A percentile compares a stretch with the other conserved stretches of the same genome.
Conservation (phyloP, 306 rosid genomes). For the Begonia fuchsioides region DNA sequence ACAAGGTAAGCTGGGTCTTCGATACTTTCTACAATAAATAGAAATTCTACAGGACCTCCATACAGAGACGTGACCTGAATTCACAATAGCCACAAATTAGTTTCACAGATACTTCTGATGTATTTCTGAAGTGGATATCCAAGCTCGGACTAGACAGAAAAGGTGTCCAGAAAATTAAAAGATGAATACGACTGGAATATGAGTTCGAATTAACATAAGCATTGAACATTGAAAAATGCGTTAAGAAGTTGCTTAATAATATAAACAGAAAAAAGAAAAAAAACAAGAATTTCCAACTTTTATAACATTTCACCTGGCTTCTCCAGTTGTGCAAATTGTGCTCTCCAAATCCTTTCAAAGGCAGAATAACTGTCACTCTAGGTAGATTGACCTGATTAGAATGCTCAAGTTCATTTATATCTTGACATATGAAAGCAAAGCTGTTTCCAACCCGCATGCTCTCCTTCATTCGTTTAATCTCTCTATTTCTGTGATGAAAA, state of each 20-base stretch:
- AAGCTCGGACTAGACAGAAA: too few relatives aligned
- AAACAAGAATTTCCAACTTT: not conserved
- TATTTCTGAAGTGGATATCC: too few relatives aligned
- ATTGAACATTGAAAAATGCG: too few relatives aligned
- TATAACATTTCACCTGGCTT: constrained; percentile 52
- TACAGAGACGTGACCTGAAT: constrained; percentile 84
- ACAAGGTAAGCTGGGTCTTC: constrained; percentile 80
- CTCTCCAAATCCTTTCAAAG: constrained; percentile 95
- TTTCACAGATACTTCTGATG: too few relatives aligned
- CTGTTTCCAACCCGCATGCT: constrained; percentile 41
- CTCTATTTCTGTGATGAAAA: constrained; percentile 48
- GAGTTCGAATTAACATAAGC: too few relatives aligned
- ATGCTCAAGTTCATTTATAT: constrained; percentile 79
- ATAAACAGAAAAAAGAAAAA: not conserved
- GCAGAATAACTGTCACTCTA: constrained; percentile 75
- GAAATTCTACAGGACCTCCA: constrained; percentile 89
- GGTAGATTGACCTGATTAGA: constrained; percentile 65
- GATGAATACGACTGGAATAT: too few relatives aligned
- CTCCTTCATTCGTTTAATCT: constrained; percentile 49
- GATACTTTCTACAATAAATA: constrained; percentile 71
- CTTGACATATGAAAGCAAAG: constrained; percentile 68
- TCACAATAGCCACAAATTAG: not conserved
- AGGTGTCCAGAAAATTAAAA: too few relatives aligned
- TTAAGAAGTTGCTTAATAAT: constrained; percentile 2
- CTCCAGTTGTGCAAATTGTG: constrained; percentile 96